phyloP scores from a whole-genome alignment of 352 stramenopile genomes.

The Phytophthora chlamydospora region DNA sequence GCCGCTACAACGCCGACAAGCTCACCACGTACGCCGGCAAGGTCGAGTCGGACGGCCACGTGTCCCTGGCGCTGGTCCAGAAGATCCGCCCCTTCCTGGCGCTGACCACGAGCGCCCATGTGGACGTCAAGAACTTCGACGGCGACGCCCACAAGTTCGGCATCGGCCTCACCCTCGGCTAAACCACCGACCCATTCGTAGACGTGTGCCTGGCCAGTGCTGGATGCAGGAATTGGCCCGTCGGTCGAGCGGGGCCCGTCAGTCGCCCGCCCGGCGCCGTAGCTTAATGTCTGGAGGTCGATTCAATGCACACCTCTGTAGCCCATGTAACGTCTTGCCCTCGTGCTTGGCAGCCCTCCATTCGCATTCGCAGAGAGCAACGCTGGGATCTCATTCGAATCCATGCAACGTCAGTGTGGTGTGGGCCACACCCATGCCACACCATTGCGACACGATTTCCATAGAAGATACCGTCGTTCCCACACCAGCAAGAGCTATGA shows the following conservation, averaged over 20 bases:
- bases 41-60: conserved; percentile 87
- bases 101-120: conserved; percentile 85
- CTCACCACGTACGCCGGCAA: conserved; percentile 87
- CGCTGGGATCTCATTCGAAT: neutral
- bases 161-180: conserved; percentile 87
- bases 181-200: conserved; percentile 37
- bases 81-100: conserved; percentile 88
- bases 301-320: conserved; percentile 41
- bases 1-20: conserved; percentile 83
- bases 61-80: conserved; percentile 85
- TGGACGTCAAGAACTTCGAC: conserved; percentile 93
- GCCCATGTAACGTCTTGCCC: conserved; percentile 12
- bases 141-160: conserved; percentile 92
- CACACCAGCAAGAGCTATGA: conserved; percentile 45
- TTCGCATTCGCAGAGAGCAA: too few relatives aligned
- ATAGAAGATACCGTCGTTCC: conserved; percentile 7
- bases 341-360: too few relatives aligned
- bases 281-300: conserved; percentile 28
- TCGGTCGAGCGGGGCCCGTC: conserved; percentile 2
- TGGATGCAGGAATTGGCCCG: conserved; percentile 23
- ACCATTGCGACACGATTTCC: conserved; percentile 8
- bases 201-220: conserved; percentile 26
- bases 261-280: conserved; percentile 4
- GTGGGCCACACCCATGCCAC: conserved; percentile 3
- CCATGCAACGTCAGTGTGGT: conserved; percentile 1